Base-by-base conservation (phyloP, 129 eudicot genomes). In the Flaveria trinervia region DNA sequence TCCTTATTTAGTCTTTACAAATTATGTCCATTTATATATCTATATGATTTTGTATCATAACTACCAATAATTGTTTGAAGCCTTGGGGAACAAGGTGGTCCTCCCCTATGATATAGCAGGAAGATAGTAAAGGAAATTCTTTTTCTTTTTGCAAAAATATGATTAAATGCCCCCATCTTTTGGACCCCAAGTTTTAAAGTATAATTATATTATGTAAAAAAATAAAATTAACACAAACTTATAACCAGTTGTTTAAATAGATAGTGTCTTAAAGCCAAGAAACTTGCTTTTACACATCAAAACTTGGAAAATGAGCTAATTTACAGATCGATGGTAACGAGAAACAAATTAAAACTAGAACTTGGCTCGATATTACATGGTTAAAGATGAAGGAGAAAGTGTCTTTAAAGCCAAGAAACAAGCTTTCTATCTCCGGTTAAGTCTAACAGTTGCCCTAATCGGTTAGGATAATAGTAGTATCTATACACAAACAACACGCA, bases 391-490 rank as follows among this genome's bases (percentile, higher is more conserved):
- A 44, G 78, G 81, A 45, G 86, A 64, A 48, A 65, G 79, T 23
- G 54, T 71, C 18, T 15, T 56, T 25, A 44, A 61, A 74, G 83
- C 76, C 79, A 51, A 61, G 68, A 70, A 80, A 84, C 72, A 71
- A 74, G 80, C 80, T 74, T 79, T 71, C 83, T 64, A 62, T 77
- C 80, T 74, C 70, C 77, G 33, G 81, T 66, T 67, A 72, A 76
- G 75, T 52, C 65, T 81, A 61, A 86, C 72, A 80, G 86, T 76
- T 83, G 54, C 71, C 56, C 88, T 84, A 82, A 79, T 56, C 73
- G 79, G 92, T 87, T 84, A 87, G 92, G 80, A 72, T 79, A 67
- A 79, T 79, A 84, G 52, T 75, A 84, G 49, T 68, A 61, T 68
- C 71, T 79, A 70, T 79, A 83, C 83, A 85, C 84, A 86, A 79